These are phyloP conservation scores for Cladosporium sphaerospermum DNA, from an alignment of 2,329 filamentous ascomycete genomes.

Conservation along the genomic window DNA sequence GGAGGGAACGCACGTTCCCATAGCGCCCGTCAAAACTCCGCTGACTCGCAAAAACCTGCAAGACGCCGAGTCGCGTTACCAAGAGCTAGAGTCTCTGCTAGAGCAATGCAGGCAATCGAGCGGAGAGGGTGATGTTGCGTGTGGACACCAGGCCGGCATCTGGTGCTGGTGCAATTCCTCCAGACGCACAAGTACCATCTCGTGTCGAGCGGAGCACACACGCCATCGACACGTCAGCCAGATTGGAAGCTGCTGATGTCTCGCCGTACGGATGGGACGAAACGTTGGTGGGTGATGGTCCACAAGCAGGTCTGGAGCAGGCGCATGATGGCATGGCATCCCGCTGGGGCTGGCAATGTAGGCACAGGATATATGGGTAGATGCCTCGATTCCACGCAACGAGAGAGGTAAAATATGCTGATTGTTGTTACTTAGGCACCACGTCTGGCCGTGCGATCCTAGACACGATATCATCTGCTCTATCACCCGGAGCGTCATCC, in stretches of 20 bases:
- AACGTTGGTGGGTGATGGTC: not conserved
- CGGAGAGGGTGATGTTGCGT: too few relatives aligned
- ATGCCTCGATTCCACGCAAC: not conserved
- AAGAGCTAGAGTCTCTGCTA: conserved; percentile 25
- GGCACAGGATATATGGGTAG: not conserved
- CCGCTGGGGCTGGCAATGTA: not conserved
- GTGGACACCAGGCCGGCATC: not conserved
- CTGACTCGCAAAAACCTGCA: conserved; percentile 34
- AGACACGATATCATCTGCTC: conserved; percentile 1
- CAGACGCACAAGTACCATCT: too few relatives aligned
- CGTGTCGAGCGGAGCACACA: not conserved
- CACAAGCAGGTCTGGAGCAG: not conserved
- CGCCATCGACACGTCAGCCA: not conserved
- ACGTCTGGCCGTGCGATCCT: conserved; percentile 13
- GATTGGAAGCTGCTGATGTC: not conserved
- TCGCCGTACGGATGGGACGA: conserved; percentile 10
- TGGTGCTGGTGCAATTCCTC: not conserved
- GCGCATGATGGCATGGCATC: conserved; percentile 9
- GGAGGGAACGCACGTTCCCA: conserved; percentile 31
- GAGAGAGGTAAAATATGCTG: not conserved
- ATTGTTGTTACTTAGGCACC: conserved; percentile 5
- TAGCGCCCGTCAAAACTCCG: conserved; percentile 31
- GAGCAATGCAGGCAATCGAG: conserved; percentile 9
- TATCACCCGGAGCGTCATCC: not conserved
- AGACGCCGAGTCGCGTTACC: conserved; percentile 26